Percentiles rank a stretch among this genome's conserved stretches.
Evolutionary conservation across 2,329 filamentous ascomycete genomes (phyloP).

Genomic region (Fusarium virguliforme): DNA sequence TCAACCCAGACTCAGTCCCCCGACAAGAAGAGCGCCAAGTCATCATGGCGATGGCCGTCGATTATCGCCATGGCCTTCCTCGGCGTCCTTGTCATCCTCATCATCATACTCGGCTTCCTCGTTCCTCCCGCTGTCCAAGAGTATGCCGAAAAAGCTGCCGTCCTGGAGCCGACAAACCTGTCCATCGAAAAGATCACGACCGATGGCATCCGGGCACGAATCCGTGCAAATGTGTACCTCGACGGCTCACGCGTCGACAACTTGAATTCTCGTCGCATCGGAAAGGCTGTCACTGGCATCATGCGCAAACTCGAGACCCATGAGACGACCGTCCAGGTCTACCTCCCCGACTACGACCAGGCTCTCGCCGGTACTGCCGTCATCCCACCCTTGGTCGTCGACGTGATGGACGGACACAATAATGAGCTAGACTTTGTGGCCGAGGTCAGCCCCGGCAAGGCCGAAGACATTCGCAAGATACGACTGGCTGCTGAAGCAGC

Average conservation of each 20-base stretch:
- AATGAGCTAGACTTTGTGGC: slow-evolving; percentile 86
- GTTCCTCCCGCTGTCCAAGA: slow-evolving; percentile 85
- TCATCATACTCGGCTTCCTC: slow-evolving; percentile 86
- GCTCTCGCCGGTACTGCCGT: slow-evolving; percentile 82
- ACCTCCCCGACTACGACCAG: slow-evolving; percentile 86
- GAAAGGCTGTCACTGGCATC: slow-evolving; percentile 84
- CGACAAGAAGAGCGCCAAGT: slow-evolving; percentile 46
- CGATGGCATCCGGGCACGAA: slow-evolving; percentile 82
- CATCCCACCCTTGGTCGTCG: slow-evolving; percentile 82
- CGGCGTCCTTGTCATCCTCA: slow-evolving; percentile 73
- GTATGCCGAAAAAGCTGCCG: slow-evolving; percentile 87
- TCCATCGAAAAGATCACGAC: slow-evolving; percentile 89
- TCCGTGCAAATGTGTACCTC: slow-evolving; percentile 86
- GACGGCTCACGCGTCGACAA: slow-evolving; percentile 84
- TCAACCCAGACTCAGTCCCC: slow-evolving; percentile 17
- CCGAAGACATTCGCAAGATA: slow-evolving; percentile 85
- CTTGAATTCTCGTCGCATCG: slow-evolving; percentile 80
- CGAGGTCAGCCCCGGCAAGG: slow-evolving; percentile 81
- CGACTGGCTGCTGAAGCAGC: slow-evolving; percentile 84
- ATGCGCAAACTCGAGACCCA: slow-evolving; percentile 82
- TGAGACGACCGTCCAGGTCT: slow-evolving; percentile 81
- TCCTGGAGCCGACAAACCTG: slow-evolving; percentile 86
- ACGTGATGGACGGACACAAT: slow-evolving; percentile 82
- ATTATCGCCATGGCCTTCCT: slow-evolving; percentile 80
- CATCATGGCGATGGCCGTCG: slow-evolving; percentile 77